Evolutionary conservation across 2,329 filamentous ascomycete species (phyloP).

Genomic region (Xylariaceae sp.): DNA sequence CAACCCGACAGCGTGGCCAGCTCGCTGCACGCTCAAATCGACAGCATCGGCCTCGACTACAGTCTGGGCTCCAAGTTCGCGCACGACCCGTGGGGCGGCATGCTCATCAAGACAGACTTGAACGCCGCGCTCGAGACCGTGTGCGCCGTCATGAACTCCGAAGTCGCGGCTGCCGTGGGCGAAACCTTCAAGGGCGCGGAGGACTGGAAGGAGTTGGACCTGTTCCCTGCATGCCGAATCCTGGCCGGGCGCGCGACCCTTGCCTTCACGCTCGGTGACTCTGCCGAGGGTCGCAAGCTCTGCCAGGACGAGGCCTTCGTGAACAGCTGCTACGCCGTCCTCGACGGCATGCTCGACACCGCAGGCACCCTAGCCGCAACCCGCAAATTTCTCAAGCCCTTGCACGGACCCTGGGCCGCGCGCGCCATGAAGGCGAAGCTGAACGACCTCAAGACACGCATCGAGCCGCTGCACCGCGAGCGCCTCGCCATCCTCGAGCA

Average conservation of each 20-base stretch:
- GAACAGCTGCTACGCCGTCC: conserved; percentile 22
- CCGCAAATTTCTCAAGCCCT: conserved; percentile 27
- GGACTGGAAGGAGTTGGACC: conserved; percentile 30
- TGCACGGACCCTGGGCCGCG: conserved; percentile 25
- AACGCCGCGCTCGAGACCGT: conserved; percentile 31
- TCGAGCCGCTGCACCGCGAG: conserved; percentile 19
- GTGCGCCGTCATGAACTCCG: conserved; percentile 30
- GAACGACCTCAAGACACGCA: conserved; percentile 21
- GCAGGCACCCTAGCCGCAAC: conserved; percentile 28
- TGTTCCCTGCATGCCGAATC: conserved; percentile 21
- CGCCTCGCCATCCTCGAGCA: conserved; percentile 14
- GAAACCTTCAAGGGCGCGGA: conserved; percentile 28
- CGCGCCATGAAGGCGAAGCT: conserved; percentile 18
- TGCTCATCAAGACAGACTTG: conserved; percentile 32
- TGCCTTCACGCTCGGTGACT: conserved; percentile 21
- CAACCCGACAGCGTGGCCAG: conserved; percentile 36
- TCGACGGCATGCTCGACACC: conserved; percentile 28
- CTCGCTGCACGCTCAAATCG: conserved; percentile 31
- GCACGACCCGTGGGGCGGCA: conserved; percentile 19
- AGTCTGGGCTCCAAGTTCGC: conserved; percentile 29
- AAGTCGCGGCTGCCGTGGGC: conserved; percentile 31
- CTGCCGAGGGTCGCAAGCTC: conserved; percentile 21
- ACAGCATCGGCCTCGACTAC: conserved; percentile 33
- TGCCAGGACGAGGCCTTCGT: conserved; percentile 34
- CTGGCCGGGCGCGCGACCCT: conserved; percentile 25